Conservation (phyloP, 805 yeast species). For the Saccharomycopsis guyanensis region DNA sequence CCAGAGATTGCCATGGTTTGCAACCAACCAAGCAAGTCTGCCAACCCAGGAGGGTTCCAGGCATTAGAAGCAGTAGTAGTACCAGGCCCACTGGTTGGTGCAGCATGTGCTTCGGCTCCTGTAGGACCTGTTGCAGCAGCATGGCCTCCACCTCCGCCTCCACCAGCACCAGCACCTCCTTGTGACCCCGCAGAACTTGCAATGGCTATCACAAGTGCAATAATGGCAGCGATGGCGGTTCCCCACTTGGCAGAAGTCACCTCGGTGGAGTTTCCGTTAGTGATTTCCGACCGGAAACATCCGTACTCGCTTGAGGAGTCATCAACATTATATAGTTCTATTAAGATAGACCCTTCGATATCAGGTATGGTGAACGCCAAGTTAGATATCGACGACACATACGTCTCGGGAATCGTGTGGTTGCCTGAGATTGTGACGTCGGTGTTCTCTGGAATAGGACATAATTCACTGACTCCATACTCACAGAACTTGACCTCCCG, state of each 20-base stretch:
- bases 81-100: constrained; percentile 20
- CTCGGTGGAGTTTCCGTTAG: constrained; percentile 28
- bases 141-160: constrained; percentile 17
- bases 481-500: constrained; percentile 27
- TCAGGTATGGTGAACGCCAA: constrained; percentile 30
- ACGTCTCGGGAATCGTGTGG: constrained; percentile 26
- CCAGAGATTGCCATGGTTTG: constrained; percentile 29
- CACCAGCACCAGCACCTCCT: constrained; percentile 12
- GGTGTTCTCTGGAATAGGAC: constrained; percentile 26
- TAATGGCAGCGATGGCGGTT: constrained; percentile 27
- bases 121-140: constrained; percentile 19
- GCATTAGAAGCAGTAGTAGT: constrained; percentile 21
- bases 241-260: constrained; percentile 23
- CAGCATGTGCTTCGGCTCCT: constrained; percentile 13
- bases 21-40: constrained; percentile 25
- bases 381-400: constrained; percentile 24
- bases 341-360: constrained; percentile 26
- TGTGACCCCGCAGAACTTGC: constrained; percentile 19
- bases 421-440: constrained; percentile 23
- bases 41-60: constrained; percentile 25
- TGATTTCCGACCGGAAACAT: constrained; percentile 23
- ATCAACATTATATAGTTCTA: constrained; percentile 18
- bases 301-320: constrained; percentile 10
- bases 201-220: constrained; percentile 23
- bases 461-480: constrained; percentile 25